Conservation (phyloP, 1,139 yeast species). For the Pichia sp. region DNA sequence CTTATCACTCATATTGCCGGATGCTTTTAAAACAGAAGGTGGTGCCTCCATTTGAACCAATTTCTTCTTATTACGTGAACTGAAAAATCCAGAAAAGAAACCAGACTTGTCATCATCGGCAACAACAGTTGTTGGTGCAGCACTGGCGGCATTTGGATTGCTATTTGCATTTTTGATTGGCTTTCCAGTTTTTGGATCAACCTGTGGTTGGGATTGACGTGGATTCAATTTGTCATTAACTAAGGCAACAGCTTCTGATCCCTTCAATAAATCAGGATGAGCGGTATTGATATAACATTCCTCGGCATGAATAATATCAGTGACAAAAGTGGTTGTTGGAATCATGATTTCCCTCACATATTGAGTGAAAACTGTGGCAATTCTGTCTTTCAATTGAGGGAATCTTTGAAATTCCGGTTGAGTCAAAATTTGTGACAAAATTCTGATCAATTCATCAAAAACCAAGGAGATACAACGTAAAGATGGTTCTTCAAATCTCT, state of each 20-base stretch:
- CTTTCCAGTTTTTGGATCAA: constrained; percentile 92
- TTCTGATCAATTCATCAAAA: constrained; percentile 90
- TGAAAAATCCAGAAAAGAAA: constrained; percentile 91
- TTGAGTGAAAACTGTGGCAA: constrained; percentile 70
- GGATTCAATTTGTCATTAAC: constrained; percentile 91
- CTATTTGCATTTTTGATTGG: constrained; percentile 31
- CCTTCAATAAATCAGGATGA: constrained; percentile 92
- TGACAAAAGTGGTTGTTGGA: constrained; percentile 82
- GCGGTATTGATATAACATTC: constrained; percentile 95
- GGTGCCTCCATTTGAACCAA: constrained; percentile 97
- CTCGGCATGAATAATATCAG: constrained; percentile 76
- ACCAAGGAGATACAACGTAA: constrained; percentile 82
- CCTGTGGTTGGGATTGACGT: constrained; percentile 51
- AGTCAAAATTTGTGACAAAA: constrained; percentile 73
- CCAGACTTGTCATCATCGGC: constrained; percentile 32
- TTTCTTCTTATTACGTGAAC: constrained; percentile 88
- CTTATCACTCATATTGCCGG: constrained; percentile 91
- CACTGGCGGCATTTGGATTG: constrained; percentile 14
- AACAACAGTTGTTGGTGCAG: constrained; percentile 18
- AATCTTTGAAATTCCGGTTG: constrained; percentile 82
- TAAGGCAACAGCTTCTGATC: constrained; percentile 91
- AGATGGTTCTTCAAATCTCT: constrained; percentile 91
- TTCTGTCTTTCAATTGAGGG: constrained; percentile 83
- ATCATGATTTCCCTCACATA: constrained; percentile 70
- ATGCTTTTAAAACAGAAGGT: constrained; percentile 89